phyloP scores from a whole-genome alignment of 1,284 basidiomycete species.

The Boletellus deceptivus region DNA sequence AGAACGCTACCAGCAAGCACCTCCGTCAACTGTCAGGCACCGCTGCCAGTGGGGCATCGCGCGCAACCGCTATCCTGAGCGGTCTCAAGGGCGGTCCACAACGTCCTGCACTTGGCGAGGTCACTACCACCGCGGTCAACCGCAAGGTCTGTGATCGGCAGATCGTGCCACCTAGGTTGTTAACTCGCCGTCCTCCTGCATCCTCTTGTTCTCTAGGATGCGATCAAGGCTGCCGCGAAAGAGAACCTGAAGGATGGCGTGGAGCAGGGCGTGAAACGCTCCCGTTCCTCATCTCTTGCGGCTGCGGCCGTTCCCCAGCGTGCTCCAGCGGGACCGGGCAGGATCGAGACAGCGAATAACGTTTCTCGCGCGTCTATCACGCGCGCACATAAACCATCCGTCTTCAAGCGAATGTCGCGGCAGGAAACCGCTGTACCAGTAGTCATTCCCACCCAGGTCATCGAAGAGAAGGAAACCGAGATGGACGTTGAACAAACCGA shows the following conservation, averaged over 20 bases:
- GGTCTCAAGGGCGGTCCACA: conserved; percentile 45
- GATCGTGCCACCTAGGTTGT: conserved; percentile 3
- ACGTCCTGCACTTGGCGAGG: conserved; percentile 68
- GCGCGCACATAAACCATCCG: conserved; percentile 35
- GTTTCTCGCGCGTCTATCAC: conserved; percentile 37
- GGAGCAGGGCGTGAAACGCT: conserved; percentile 60
- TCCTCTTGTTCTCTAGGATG: conserved; percentile 23
- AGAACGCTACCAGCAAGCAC: conserved; percentile 69
- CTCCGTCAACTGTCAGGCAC: conserved; percentile 55
- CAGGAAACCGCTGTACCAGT: conserved; percentile 40
- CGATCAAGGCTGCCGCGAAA: conserved; percentile 28
- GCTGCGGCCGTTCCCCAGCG: conserved; percentile 59
- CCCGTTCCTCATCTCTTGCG: conserved; percentile 58
- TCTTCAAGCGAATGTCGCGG: conserved; percentile 43
- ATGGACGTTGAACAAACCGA: conserved; percentile 59
- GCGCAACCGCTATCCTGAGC: conserved; percentile 50
- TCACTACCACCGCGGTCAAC: conserved; percentile 68
- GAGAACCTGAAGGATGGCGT: conserved; percentile 48
- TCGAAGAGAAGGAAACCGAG: conserved; percentile 44
- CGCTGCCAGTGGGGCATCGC: conserved; percentile 43
- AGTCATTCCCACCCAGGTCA: conserved; percentile 33
- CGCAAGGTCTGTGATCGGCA: conserved; percentile 54
- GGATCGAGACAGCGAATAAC: conserved; percentile 42
- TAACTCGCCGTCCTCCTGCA: conserved; percentile 16
- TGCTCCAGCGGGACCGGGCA: conserved; percentile 59